phyloP scores from a whole-genome alignment of 73 alveolate species.

The Paraurostyla sp. region DNA sequence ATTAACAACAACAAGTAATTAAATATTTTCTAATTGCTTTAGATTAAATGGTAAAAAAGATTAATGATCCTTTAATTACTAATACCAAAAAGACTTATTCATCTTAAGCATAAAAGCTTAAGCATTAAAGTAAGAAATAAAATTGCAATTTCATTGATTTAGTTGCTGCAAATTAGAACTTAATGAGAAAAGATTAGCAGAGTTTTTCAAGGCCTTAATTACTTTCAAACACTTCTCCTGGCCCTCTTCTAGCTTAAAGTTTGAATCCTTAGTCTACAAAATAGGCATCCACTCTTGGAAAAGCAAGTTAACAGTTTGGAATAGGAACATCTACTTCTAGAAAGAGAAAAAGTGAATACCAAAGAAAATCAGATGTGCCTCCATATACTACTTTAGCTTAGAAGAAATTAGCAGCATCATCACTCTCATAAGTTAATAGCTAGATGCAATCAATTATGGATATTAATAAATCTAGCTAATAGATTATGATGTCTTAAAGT shows the following conservation, averaged over 20 bases:
- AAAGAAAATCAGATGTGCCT: conserved; percentile 35
- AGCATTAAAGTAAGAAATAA: not conserved
- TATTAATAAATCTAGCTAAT: too few species aligned
- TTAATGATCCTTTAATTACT: conserved; percentile 5
- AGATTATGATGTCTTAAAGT: too few species aligned
- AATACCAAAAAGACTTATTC: not conserved
- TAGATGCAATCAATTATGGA: too few species aligned
- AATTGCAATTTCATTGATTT: not conserved
- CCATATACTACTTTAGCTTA: conserved; percentile 27
- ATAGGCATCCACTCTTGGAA: not conserved
- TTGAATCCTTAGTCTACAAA: conserved; percentile 5
- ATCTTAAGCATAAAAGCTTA: not conserved
- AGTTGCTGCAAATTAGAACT: not conserved
- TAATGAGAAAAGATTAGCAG: not conserved
- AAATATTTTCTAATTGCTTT: not conserved
- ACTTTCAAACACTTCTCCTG: conserved; percentile 9
- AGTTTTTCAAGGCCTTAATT: conserved; percentile 15
- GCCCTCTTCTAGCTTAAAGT: not conserved
- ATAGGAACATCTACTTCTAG: not conserved
- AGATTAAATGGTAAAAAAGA: not conserved
- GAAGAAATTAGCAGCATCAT: not conserved
- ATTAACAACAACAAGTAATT: not conserved
- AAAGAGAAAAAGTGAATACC: conserved; percentile 33
- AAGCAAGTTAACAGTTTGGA: not conserved
- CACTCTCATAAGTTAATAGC: not conserved